Base-by-base conservation (phyloP, 2,329 filamentous ascomycete species). In the Apiospora malaysiana region DNA sequence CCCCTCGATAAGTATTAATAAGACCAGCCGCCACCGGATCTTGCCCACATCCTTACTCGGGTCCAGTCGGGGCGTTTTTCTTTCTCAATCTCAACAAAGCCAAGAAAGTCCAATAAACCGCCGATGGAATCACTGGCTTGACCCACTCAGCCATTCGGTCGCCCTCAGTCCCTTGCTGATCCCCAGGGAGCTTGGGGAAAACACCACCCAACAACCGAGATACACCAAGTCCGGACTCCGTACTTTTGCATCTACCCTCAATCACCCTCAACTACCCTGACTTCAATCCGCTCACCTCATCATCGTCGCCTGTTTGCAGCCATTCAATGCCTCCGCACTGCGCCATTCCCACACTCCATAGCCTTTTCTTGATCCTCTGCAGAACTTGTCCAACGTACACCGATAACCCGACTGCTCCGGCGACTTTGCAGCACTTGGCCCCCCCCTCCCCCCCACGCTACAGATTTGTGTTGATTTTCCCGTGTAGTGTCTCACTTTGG, bases 41-140 rank as follows among this genome's bases (percentile, higher is more conserved):
- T 63, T 40, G 56, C 56, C 56, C 56, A 63, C 42, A 45, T 45
- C 42, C 49, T 56, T 32, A 37, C 49, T 56, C 49, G 25, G 56
- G 56, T 63, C 56, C 56, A 63, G 32, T 63, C 56, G 56, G 56
- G 2, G 32, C 56, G 18, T 27, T 63, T 63, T 63, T 40, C 56
- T 59, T n/a, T n/a, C 56, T 63, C 56, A 40, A 40, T 63, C 56
- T 63, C 56, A 63, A 63, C 56, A 63, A 63, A 63, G 56, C 56
- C 56, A 63, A 63, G 56, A 63, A 63, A 40, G 37, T 32, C 32
- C 32, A 56, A 63, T 63, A 63, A 37, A n/a, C 45, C 45, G 21
- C 32, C 56, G 56, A 63, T 14, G 32, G 56, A 40, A 63, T 32
- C 56, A 63, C 18, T 4, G 56, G 16, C 10, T 5, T 45, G 10